These are phyloP conservation scores for Symbiodinium pilosum DNA, from an alignment of 73 alveolate species.

Conservation along the genomic window DNA sequence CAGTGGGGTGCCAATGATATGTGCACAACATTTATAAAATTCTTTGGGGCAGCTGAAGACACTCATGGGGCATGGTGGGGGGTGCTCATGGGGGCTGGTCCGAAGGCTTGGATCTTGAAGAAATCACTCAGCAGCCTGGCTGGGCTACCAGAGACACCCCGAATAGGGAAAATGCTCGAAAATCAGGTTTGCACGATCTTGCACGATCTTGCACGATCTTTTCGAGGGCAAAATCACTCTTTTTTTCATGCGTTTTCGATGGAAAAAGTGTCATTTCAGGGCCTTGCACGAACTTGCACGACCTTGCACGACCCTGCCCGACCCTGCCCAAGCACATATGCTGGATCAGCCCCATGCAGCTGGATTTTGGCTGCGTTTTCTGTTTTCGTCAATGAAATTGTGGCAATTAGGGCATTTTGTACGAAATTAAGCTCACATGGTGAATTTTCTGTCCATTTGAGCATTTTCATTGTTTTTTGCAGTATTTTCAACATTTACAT, in stretches of 20 bases:
- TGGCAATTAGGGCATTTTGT: background rate
- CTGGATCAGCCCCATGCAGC: background rate
- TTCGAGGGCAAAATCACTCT: background rate
- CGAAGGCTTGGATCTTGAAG: no score
- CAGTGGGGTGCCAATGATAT: no score
- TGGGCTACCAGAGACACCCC: no score
- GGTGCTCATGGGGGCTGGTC: no score
- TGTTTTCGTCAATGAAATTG: background rate
- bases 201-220: background rate
- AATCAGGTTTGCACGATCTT: background rate
- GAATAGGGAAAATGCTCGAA: no score
- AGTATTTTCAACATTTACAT: no score
- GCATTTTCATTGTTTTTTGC: background rate
- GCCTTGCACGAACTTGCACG: background rate
- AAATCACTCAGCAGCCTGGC: no score
- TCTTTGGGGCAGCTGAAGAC: no score
- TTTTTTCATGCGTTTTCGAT: background rate
- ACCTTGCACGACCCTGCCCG: background rate
- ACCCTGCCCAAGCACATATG: background rate
- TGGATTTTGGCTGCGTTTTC: background rate
- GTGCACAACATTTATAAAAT: no score
- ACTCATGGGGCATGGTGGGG: no score
- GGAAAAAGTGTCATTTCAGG: background rate
- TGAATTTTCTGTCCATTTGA: no score
- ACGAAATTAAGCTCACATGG: background rate